phyloP scores from a whole-genome alignment of 2,329 filamentous ascomycete species.

The Apiospora hydei region DNA sequence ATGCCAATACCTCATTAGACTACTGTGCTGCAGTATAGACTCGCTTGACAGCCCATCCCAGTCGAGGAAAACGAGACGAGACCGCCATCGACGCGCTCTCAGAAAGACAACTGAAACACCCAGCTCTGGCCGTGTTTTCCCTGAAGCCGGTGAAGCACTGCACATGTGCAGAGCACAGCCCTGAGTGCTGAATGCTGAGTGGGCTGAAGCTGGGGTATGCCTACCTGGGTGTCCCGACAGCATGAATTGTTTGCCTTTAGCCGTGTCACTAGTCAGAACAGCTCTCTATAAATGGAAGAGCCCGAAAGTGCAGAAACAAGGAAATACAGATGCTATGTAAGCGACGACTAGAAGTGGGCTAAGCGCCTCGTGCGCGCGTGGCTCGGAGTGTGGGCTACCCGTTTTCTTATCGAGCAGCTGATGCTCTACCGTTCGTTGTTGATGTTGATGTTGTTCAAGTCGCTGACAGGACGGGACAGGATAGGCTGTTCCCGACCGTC shows the following conservation, averaged over 20 bases:
- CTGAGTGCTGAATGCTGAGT: background rate
- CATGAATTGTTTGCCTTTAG: background rate
- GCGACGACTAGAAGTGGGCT: background rate
- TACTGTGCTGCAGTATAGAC: background rate
- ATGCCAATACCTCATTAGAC: conserved; percentile 6
- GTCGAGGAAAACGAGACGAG: background rate
- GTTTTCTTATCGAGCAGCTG: background rate
- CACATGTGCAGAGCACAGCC: background rate
- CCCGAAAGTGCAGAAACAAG: conserved; percentile 18
- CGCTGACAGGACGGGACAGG: background rate
- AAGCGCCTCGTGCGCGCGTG: background rate
- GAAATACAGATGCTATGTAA: background rate
- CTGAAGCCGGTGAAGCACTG: background rate
- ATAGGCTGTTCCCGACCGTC: background rate
- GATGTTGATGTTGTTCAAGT: background rate
- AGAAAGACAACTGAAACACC: background rate
- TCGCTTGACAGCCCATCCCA: background rate
- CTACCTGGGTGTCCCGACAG: background rate
- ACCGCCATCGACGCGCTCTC: background rate
- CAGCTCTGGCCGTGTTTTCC: background rate
- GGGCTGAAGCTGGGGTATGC: background rate
- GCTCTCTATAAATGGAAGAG: background rate
- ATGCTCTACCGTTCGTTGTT: background rate
- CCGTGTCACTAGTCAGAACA: background rate
- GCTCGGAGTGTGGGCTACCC: background rate